phyloP scores from a whole-genome alignment of 805 yeast species.

The Saccharomycopsis lassenensis region DNA sequence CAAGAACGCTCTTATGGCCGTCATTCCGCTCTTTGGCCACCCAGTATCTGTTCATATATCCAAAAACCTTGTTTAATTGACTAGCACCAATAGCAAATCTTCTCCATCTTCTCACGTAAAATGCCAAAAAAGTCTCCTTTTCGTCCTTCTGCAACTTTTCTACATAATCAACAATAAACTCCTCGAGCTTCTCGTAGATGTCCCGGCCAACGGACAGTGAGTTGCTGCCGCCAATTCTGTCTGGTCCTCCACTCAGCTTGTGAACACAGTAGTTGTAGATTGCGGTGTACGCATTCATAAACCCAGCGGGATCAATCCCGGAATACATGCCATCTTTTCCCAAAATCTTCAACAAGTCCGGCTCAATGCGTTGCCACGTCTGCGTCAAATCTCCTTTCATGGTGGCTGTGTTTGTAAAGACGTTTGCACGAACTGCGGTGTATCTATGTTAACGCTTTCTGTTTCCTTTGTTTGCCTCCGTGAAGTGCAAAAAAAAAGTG shows the following conservation, averaged over 20 bases:
- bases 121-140: constrained; percentile 62
- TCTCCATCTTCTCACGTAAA: constrained; percentile 82
- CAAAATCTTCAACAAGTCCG: constrained; percentile 58
- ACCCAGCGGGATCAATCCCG: constrained; percentile 57
- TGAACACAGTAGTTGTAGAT: constrained; percentile 87
- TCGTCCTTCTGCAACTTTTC: constrained; percentile 32
- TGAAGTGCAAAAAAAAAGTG: too few species aligned
- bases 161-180: constrained; percentile 54
- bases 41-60: constrained; percentile 96
- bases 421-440: too few species aligned
- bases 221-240: constrained; percentile 14
- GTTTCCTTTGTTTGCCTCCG: too few species aligned
- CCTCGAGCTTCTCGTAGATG: constrained; percentile 61
- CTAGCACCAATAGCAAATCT: constrained; percentile 87
- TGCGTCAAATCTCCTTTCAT: constrained; percentile 52
- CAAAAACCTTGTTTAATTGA: constrained; percentile 84
- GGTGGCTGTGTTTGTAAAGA: constrained; percentile 40
- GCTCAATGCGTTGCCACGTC: constrained; percentile 72
- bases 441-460: too few species aligned
- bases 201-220: constrained; percentile 75
- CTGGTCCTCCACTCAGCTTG: constrained; percentile 18
- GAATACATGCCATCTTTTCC: constrained; percentile 51
- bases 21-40: constrained; percentile 92
- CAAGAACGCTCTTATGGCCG: constrained; percentile 81
- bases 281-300: constrained; percentile 85